Percentiles rank a stretch among this genome's conserved stretches.
These are phyloP conservation scores for Nemania serpens DNA, from an alignment of 2,329 filamentous ascomycete species.

Conservation along the genomic window DNA sequence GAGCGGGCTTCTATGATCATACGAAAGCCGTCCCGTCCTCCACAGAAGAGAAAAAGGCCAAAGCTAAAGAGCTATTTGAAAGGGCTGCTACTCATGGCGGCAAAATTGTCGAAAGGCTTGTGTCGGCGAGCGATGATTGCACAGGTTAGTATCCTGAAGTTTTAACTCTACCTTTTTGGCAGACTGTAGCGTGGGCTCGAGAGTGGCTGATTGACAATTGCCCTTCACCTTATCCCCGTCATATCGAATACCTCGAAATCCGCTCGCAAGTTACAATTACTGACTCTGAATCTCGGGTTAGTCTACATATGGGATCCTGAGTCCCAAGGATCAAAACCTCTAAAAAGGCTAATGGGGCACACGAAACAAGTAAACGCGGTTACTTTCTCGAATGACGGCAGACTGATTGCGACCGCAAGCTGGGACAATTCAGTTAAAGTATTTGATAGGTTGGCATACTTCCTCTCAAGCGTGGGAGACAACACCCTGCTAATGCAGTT, in stretches of 20 bases:
- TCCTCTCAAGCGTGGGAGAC: neutral
- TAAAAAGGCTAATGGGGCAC: constrained; percentile 89
- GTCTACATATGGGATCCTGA: constrained; percentile 94
- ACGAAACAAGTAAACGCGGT: constrained; percentile 98
- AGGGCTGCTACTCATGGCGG: constrained; percentile 80
- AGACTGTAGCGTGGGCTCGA: too few relatives aligned
- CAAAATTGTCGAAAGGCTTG: constrained; percentile 78
- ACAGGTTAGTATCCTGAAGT: constrained; percentile 18
- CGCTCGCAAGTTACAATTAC: neutral
- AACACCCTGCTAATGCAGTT: constrained; percentile 26
- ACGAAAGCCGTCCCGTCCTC: constrained; percentile 68
- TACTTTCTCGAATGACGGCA: constrained; percentile 88
- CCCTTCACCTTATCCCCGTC: neutral
- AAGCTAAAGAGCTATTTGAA: constrained; percentile 82
- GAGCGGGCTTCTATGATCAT: constrained; percentile 88
- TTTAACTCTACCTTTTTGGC: too few relatives aligned
- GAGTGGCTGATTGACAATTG: too few relatives aligned
- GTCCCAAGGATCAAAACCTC: constrained; percentile 73
- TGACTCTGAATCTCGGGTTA: constrained; percentile 4
- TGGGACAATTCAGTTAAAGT: constrained; percentile 97
- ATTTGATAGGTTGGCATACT: constrained; percentile 55
- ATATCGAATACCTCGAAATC: neutral
- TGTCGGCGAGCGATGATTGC: constrained; percentile 85
- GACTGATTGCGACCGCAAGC: constrained; percentile 78
- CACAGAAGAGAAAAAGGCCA: constrained; percentile 71